A percentile compares a stretch with the other conserved stretches of the same genome.
These are phyloP conservation scores for Lentinus tigrinus DNA, from an alignment of 768 basidiomycete species.

Conservation along the genomic window DNA sequence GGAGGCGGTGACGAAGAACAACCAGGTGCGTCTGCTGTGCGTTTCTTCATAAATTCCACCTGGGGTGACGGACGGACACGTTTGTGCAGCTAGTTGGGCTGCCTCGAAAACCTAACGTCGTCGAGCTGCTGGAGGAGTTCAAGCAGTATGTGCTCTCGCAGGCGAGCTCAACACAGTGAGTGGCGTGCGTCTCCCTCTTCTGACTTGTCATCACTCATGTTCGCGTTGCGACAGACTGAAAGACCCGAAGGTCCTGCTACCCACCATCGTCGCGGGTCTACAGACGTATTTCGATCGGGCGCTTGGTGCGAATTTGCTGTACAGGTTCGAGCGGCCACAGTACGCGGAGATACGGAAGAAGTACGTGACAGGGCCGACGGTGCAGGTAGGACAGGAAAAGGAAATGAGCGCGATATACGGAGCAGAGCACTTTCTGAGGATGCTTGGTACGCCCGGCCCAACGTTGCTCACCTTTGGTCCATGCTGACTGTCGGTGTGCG, in stretches of 20 bases:
- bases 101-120: slow-evolving; percentile 77
- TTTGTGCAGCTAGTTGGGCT: slow-evolving; percentile 73
- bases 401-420: slow-evolving; percentile 92
- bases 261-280: slow-evolving; percentile 83
- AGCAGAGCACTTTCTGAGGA: slow-evolving; percentile 87
- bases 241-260: too few species aligned
- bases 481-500: not conserved
- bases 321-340: slow-evolving; percentile 93
- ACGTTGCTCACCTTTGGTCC: not conserved
- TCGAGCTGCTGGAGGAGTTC: slow-evolving; percentile 76
- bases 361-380: slow-evolving; percentile 73
- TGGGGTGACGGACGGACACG: not conserved
- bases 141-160: slow-evolving; percentile 55
- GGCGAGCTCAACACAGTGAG: slow-evolving; percentile 38
- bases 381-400: too few species aligned
- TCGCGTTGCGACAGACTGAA: slow-evolving; percentile 56
- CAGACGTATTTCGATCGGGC: slow-evolving; percentile 93
- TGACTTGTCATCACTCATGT: too few species aligned
- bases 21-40: slow-evolving; percentile 54
- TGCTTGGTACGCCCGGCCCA: slow-evolving; percentile 68
- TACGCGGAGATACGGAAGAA: slow-evolving; percentile 76
- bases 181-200: not conserved
- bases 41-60: not conserved
- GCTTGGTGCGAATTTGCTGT: slow-evolving; percentile 86
- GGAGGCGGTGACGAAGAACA: slow-evolving; percentile 95